phyloP scores from a whole-genome alignment of 2,329 filamentous ascomycete genomes.

The Phyllachora maydis region DNA sequence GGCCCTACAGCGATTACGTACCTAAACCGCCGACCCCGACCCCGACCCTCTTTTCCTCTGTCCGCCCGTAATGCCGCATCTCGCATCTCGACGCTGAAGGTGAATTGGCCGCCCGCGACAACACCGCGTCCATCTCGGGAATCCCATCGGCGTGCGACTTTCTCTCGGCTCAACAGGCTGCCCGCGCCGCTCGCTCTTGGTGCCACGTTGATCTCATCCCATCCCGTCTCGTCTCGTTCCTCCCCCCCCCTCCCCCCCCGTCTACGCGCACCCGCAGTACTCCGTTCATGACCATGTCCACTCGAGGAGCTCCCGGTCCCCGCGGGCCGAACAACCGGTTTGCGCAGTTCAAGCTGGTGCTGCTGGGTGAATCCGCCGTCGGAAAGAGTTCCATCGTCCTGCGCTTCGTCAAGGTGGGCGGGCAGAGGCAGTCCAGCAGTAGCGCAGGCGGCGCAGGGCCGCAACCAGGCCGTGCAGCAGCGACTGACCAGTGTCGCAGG shows the following conservation, averaged over 20 bases:
- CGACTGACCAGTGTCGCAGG: slow-evolving; percentile 25
- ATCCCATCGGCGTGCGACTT: no score
- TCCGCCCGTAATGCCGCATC: no score
- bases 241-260: slow-evolving; percentile 3
- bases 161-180: slow-evolving; percentile 1
- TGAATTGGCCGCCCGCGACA: no score
- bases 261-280: slow-evolving; percentile 6
- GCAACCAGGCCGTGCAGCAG: slow-evolving; percentile 1
- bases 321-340: slow-evolving; percentile 63
- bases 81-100: no score
- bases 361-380: slow-evolving; percentile 93
- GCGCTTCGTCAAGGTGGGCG: slow-evolving; percentile 82
- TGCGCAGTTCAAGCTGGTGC: slow-evolving; percentile 96
- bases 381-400: slow-evolving; percentile 99
- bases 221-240: slow-evolving; percentile 1
- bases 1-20: no score
- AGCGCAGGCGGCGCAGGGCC: no score
- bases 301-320: slow-evolving; percentile 45
- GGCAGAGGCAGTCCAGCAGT: no score
- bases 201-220: slow-evolving; percentile 1
- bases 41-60: no score
- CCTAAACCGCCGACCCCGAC: no score
- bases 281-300: slow-evolving; percentile 45
- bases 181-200: not conserved
- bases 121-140: no score